phyloP scores from a whole-genome alignment of 139 green algal species.

The Chlorella sp. region DNA sequence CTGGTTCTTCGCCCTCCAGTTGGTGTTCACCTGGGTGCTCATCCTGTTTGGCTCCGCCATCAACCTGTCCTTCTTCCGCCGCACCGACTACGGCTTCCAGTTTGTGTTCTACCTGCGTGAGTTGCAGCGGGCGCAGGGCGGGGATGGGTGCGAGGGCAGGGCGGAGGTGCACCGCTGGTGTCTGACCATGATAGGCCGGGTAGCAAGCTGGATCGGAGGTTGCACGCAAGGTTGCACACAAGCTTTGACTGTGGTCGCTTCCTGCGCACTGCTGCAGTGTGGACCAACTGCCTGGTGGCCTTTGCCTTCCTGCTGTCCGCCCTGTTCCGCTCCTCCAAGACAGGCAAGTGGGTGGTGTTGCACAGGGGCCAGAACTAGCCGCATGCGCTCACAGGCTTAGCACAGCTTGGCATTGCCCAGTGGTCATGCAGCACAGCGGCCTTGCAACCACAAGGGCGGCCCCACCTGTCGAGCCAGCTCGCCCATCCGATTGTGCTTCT shows the following conservation, averaged over 20 bases:
- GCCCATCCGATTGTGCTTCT: not conserved
- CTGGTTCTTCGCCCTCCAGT: conserved; percentile 82
- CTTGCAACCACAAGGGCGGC: not conserved
- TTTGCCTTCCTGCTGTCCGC: conserved; percentile 84
- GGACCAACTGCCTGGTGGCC: conserved; percentile 86
- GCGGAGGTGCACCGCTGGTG: too few species aligned
- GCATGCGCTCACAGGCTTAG: too few species aligned
- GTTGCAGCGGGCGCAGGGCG: too few species aligned
- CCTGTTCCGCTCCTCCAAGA: conserved; percentile 76
- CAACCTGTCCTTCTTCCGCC: conserved; percentile 86
- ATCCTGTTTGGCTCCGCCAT: conserved; percentile 76
- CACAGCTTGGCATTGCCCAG: too few species aligned
- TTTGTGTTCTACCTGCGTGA: conserved; percentile 83
- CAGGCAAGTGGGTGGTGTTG: conserved; percentile 35
- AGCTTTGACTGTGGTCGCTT: too few species aligned
- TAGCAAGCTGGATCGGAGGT: too few species aligned
- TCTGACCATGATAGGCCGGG: too few species aligned
- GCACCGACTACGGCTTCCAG: conserved; percentile 69
- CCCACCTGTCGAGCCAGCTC: not conserved
- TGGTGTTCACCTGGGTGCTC: conserved; percentile 86
- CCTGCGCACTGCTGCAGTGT: conserved; percentile 51
- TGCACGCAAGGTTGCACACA: too few species aligned
- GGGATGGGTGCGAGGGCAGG: too few species aligned
- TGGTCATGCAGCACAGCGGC: not conserved
- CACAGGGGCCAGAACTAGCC: not conserved